Evolutionary conservation across 2,329 filamentous ascomycete genomes (phyloP), one percentile per base, ranked within the genome.

Genomic region (Fusarium tupiense): DNA sequence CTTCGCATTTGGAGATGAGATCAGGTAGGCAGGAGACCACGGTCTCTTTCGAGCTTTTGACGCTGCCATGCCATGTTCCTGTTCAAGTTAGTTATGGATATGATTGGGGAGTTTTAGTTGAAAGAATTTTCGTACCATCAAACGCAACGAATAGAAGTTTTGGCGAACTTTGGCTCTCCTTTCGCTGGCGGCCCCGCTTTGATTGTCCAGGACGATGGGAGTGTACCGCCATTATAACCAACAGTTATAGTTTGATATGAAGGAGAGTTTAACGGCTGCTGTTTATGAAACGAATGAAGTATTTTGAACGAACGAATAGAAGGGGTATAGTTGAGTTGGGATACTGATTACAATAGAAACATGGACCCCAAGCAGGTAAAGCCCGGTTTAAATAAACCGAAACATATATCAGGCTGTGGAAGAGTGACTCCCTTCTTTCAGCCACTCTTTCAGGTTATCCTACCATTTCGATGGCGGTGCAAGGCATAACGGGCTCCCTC

Each of bases 231-330:
- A 46, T 46, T 3, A 46, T 26, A 13, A 8, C 2, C 2, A 19
- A 26, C 0, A 3, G 17, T 2, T 44, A 13, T 26, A 20, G 17
- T 9, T 8, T 46, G 43, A 8, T 26, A 26, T 26, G 11, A 26
- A 20, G 0, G 24, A 26, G 17, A 46, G 43, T 46, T 26, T 5
- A 20, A 20, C 0, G 4, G 24, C 4, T 26, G 8, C 8, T 43
- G 8, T 2, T 43, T 24, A 0, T 24, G 6, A 19, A 12, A 12
- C 9, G 16, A 24, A 17, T 17, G 0, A 44, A 17, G 9, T 19
- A 44, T 26, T 1, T 43, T 44, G 3, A 44, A 7, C n/a, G 14
- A 43, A 10, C 1, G 5, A 17, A n/a, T 17, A 43, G 38, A 6
- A 13, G 9, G 11, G 13, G 7, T 3, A 22, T 41, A 41, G 12